phyloP scores from a whole-genome alignment of 2,329 filamentous ascomycete species.

The Colletotrichum musicola region DNA sequence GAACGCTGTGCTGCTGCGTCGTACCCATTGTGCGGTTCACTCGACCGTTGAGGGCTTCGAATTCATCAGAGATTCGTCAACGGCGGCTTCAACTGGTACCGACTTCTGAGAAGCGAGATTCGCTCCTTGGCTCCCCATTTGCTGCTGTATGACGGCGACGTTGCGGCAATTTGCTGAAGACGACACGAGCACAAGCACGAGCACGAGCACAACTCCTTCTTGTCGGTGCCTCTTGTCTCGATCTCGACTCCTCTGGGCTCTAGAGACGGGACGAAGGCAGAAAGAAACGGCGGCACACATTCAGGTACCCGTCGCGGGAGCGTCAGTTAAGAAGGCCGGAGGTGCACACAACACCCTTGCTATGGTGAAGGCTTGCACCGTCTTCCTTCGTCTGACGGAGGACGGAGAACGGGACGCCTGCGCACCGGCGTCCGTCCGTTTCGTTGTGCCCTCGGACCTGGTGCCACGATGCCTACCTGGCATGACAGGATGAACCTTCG shows the following conservation, averaged over 20 bases:
- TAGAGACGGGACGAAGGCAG: background rate
- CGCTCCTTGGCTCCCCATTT: background rate
- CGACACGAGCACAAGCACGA: background rate
- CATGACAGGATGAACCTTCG: constrained; percentile 36
- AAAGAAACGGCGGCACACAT: background rate
- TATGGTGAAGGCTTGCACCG: background rate
- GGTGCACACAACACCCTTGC: too few relatives aligned
- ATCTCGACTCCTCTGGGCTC: background rate
- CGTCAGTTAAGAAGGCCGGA: too few relatives aligned
- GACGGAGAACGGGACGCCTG: constrained; percentile 9
- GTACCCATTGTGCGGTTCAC: background rate
- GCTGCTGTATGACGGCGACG: constrained; percentile 10
- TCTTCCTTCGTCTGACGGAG: background rate
- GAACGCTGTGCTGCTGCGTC: background rate
- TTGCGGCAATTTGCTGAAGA: constrained; percentile 23
- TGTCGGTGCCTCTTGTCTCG: background rate
- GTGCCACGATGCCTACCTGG: constrained; percentile 15
- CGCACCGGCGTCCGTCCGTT: constrained; percentile 29
- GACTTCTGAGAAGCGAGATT: constrained; percentile 18
- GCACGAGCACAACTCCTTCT: background rate
- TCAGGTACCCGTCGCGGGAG: constrained; percentile 17
- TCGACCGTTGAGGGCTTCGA: background rate
- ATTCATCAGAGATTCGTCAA: too few relatives aligned
- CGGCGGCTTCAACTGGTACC: background rate
- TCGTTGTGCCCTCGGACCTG: background rate